Evolutionary conservation across 2,329 filamentous ascomycete genomes (phyloP).

Genomic region (Diaporthe ilicicola): DNA sequence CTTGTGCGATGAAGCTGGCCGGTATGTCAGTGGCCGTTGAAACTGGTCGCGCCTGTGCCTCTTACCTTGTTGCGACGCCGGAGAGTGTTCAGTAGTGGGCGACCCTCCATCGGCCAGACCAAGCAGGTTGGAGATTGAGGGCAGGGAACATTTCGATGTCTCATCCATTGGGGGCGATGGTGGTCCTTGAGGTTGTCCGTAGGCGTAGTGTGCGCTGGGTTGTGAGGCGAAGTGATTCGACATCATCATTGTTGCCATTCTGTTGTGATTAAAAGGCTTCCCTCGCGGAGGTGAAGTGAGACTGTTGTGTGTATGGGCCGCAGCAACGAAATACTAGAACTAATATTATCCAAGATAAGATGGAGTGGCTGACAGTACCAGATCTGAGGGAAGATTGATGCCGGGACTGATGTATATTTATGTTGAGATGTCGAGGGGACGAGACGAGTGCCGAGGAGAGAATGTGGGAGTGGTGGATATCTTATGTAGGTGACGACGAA

Average conservation of each 20-base stretch:
- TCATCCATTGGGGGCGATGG: slow-evolving; percentile 82
- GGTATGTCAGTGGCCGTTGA: slow-evolving; percentile 28
- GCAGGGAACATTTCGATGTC: slow-evolving; percentile 80
- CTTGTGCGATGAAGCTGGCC: slow-evolving; percentile 45
- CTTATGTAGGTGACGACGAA: slow-evolving; percentile 48
- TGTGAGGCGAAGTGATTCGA: slow-evolving; percentile 55
- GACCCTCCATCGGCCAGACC: slow-evolving; percentile 80
- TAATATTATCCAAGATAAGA: slow-evolving; percentile 25
- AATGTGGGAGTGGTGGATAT: slow-evolving; percentile 49
- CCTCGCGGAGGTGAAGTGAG: slow-evolving; percentile 30
- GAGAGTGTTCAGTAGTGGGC: slow-evolving; percentile 63
- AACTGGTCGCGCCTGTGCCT: slow-evolving; percentile 32
- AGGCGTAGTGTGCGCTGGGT: slow-evolving; percentile 58
- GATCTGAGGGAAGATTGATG: slow-evolving; percentile 17
- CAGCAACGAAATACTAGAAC: slow-evolving; percentile 6
- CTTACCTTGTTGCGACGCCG: slow-evolving; percentile 48
- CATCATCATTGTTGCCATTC: slow-evolving; percentile 55
- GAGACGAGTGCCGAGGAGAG: slow-evolving; percentile 33
- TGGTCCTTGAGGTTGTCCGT: slow-evolving; percentile 67
- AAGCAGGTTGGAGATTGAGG: slow-evolving; percentile 91
- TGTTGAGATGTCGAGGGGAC: slow-evolving; percentile 36
- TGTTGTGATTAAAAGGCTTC: slow-evolving; percentile 33
- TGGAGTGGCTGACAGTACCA: slow-evolving; percentile 10
- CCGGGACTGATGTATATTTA: slow-evolving; percentile 38
- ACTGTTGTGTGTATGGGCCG: slow-evolving; percentile 35